Conservation (phyloP, 140 eudicot species). For the Anethum foeniculum region DNA sequence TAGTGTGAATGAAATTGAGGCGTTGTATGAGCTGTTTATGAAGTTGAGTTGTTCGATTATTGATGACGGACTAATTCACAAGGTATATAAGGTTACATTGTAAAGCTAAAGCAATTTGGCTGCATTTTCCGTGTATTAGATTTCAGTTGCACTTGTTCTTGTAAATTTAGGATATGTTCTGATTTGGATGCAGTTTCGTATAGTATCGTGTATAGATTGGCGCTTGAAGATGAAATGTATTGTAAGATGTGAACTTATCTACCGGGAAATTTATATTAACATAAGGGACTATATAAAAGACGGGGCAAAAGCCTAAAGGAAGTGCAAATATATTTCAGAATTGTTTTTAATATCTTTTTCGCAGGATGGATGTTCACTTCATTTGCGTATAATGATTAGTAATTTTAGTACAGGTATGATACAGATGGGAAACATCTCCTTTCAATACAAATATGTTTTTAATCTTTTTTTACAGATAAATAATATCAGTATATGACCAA, state of each 20-base stretch:
- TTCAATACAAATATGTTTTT: neutral
- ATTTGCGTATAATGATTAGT: neutral
- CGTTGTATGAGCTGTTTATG: constrained; percentile 74
- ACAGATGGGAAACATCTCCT: neutral
- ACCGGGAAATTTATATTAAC: too few relatives aligned
- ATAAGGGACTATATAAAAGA: neutral
- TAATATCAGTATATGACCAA: neutral
- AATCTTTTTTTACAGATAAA: neutral
- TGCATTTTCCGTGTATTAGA: neutral
- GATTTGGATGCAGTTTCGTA: neutral
- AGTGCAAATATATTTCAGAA: neutral
- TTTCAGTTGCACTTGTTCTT: neutral
- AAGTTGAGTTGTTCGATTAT: constrained; percentile 75
- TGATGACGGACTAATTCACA: constrained; percentile 87
- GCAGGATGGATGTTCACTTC: neutral
- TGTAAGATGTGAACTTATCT: neutral
- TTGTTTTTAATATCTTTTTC: too few relatives aligned
- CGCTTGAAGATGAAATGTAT: neutral
- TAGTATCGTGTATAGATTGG: neutral
- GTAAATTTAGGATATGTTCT: neutral
- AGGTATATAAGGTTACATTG: constrained; percentile 34
- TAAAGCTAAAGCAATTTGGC: neutral
- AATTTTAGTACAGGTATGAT: neutral
- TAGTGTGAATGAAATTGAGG: constrained; percentile 77
- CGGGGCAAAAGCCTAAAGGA: neutral